Base-by-base conservation (phyloP, 768 basidiomycete species). In the Tulasnella sp. region DNA sequence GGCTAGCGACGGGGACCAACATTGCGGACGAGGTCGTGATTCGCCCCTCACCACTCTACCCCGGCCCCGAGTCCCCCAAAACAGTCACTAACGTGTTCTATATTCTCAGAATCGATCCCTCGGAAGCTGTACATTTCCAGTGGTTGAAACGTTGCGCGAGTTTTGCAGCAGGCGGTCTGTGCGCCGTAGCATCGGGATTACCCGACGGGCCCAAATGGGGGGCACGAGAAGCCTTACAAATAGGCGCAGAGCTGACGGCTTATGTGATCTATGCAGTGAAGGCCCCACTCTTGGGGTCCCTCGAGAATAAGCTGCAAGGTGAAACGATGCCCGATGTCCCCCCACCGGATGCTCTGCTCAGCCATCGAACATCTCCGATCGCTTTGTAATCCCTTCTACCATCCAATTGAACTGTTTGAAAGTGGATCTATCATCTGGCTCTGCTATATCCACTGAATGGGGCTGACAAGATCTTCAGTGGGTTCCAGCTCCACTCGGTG, bases 401-500 rank as follows among this genome's bases (percentile, higher is more conserved):
- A 8, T 7, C 60, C 60, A 9, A 50, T 20, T 2, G 31, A n/a
- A 31, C 22, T 28, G 20, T 24, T 31, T 60, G 24, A 24, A 64
- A 22, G 4, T 22, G 48, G 16, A 50, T 50, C 22, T 50, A 16
- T 50, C 18, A 50, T 50, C 16, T 50, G 18, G 18, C 16, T 22
- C 16, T 50, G 22, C 48, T 50, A 16, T 50, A 37, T 2, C 48
- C 48, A 20, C 20, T 8, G 58, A 12, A 31, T 31, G 28, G 60
- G 20, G 60, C 60, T 50, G 48, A 50, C 12, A 50, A 64, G 60
- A 64, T n/a, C 60, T 31, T 64, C 31, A 12, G 60, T 64, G 60
- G 24, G 60, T 28, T 64, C 54, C n/a, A 64, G 60, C 60, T 64
- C 60, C 60, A 64, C 60, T n/a, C 60, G 60, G 60, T 58, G 54